Base-by-base conservation (phyloP, 2,329 filamentous ascomycete species). In the Colletotrichum eremochloae region DNA sequence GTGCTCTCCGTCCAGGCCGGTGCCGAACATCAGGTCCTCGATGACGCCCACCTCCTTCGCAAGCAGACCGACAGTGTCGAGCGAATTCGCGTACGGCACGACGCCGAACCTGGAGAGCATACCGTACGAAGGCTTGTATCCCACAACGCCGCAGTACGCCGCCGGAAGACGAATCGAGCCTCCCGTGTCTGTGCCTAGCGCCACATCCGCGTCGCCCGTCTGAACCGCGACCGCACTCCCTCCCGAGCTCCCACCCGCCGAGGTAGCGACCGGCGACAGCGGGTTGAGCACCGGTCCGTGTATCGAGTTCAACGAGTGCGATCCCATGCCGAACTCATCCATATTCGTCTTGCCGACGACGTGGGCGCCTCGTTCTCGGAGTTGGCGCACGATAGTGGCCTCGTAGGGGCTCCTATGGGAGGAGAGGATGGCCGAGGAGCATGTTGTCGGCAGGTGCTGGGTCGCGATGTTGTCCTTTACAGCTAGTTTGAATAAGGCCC, bases 271-370 rank as follows among this genome's bases (percentile, higher is more conserved):
- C 55, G 77, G 71, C 1, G 79, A 72, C 64, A 84, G 81, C 9
- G 82, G 84, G 73, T 88, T 91, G 64, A 80, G 84, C 5, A 96
- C 93, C 1, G 89, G 80, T 1, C 93, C 93, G 76, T 91, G 90
- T 67, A 86, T 82, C 0, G 94, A 95, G 77, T 92, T 91, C 63
- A 84, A 84, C 1, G 94, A 95, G 76, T 97, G 92, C 11, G 94
- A 97, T 2, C 95, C 95, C 95, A 97, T 97, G 38, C 95, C 95
- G 80, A 97, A 97, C 80, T 97, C 96, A 82, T 98, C 96, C 86
- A 98, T 91, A 80, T 97, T 97, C 2, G 94, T 95, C 82, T 97
- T 97, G 8, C 92, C 93, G 1, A 91, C 86, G 2, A 96, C 80
- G 7, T 87, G 80, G 7, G 90, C 91, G 53, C 92, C 93, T 6